Evolutionary conservation across 108 stramenopile species (phyloP), one percentile per base, ranked within the genome.

Genomic region (Conticribra weissflogii): DNA sequence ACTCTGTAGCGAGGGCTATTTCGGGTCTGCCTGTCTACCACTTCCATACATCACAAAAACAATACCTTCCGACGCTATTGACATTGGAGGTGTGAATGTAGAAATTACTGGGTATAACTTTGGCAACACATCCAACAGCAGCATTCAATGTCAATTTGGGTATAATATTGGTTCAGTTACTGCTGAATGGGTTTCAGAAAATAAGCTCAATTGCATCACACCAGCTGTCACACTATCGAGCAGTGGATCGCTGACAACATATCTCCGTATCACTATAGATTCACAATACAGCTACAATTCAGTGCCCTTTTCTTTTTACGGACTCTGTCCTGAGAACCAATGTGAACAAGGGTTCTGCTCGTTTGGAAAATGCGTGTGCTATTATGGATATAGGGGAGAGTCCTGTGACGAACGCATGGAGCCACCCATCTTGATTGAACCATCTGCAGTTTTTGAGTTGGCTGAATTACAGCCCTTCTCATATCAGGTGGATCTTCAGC

Each of bases 301-400:
- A 17, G 54, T 65, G n/a, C 72, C 72, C 4, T 72, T 72, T 33
- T 28, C 22, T 2, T 72, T 72, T 45, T 72, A 64, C 31, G 72
- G 57, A 48, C 12, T 51, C 0, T 72, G 72, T 33, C 72, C 72
- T 55, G 57, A 48, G 28, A 33, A 54, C 31, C 27, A 65, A 55
- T 72, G 72, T 44, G 49, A 64, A 2, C 15, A 72, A 14, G 72
- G 72, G 12, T 64, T 63, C 47, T 72, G 72, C 32, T 59, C 72
- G 0, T 72, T 72, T 72, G 72, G 72, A n/a, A 51, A 33, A 44
- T 72, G 72, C 31, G 34, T 55, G 53, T 60, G 59, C 19, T 45
- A 60, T 45, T 44, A 60, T 45, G 59, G 59, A 22, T 60, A 60
- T 28, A n/a, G 59, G 16, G 59, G 59, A 16, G 19, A 60, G 24